Evolutionary conservation across 805 yeast species (phyloP).

Genomic region (Metschnikowia gelsemii): DNA sequence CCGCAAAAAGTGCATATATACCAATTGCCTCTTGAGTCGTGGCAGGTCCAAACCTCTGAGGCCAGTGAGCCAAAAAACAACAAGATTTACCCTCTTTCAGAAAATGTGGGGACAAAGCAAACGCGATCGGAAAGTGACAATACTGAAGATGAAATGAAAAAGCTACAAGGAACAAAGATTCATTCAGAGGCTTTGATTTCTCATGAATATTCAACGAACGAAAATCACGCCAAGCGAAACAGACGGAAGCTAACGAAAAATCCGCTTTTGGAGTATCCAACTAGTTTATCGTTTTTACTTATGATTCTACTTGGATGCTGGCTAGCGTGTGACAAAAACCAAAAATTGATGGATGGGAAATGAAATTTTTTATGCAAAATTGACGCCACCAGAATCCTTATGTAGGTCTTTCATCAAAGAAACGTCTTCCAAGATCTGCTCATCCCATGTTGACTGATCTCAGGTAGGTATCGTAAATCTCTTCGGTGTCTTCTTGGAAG

Average conservation of each 20-base stretch:
- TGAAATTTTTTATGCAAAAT: conserved; percentile 7
- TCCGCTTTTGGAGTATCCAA: background rate
- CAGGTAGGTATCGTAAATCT: conserved; percentile 31
- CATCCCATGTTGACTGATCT: conserved; percentile 43
- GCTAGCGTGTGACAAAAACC: conserved; percentile 4
- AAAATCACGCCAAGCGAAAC: background rate
- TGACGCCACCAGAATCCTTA: background rate
- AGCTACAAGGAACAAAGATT: background rate
- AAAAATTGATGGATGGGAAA: conserved; percentile 4
- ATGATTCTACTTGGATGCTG: conserved; percentile 10
- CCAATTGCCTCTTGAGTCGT: background rate
- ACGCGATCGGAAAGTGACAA: background rate
- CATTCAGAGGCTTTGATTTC: background rate
- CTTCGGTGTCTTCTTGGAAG: conserved; percentile 55
- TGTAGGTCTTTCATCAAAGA: background rate
- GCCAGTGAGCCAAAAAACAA: background rate
- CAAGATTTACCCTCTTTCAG: background rate
- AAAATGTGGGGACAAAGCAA: no score
- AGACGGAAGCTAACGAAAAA: background rate
- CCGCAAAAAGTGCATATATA: background rate
- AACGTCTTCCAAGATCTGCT: background rate
- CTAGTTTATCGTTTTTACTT: conserved; percentile 1
- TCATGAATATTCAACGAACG: background rate
- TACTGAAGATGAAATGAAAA: background rate
- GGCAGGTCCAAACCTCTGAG: background rate